phyloP scores from a whole-genome alignment of 805 yeast genomes.

The Metschnikowia santaceciliae region DNA sequence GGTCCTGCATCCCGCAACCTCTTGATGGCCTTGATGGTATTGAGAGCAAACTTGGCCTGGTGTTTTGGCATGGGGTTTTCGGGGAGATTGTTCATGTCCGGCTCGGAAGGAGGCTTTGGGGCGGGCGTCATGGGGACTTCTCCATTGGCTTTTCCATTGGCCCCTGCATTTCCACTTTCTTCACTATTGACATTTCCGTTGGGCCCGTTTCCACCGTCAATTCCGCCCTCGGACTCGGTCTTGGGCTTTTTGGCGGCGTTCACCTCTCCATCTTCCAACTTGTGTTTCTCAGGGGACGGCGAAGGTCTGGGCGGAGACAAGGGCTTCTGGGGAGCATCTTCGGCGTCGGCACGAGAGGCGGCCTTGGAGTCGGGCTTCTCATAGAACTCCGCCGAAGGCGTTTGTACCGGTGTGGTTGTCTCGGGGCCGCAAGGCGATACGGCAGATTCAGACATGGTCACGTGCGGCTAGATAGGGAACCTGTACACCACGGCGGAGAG shows the following conservation, averaged over 20 bases:
- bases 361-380: slow-evolving; percentile 18
- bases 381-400: slow-evolving; percentile 33
- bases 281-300: slow-evolving; percentile 38
- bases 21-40: slow-evolving; percentile 80
- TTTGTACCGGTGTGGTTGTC: slow-evolving; percentile 37
- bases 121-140: slow-evolving; percentile 46
- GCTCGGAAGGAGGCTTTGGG: slow-evolving; percentile 70
- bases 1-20: slow-evolving; percentile 91
- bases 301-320: slow-evolving; percentile 45
- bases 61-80: slow-evolving; percentile 70
- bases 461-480: slow-evolving; percentile 12
- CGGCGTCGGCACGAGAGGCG: slow-evolving; percentile 11
- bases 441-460: slow-evolving; percentile 27
- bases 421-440: slow-evolving; percentile 22
- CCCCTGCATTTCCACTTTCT: neutral
- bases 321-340: slow-evolving; percentile 30
- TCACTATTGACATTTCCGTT: neutral
- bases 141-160: neutral
- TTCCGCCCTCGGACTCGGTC: slow-evolving; percentile 10
- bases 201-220: neutral
- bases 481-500: slow-evolving; percentile 11
- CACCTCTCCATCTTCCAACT: slow-evolving; percentile 25
- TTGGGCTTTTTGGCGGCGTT: slow-evolving; percentile 20
- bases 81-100: slow-evolving; percentile 68
- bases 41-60: slow-evolving; percentile 75